Percentiles rank a stretch among this genome's conserved stretches.
Evolutionary conservation across 805 yeast species (phyloP).

Genomic region (Jamesozyma jinghongensis): DNA sequence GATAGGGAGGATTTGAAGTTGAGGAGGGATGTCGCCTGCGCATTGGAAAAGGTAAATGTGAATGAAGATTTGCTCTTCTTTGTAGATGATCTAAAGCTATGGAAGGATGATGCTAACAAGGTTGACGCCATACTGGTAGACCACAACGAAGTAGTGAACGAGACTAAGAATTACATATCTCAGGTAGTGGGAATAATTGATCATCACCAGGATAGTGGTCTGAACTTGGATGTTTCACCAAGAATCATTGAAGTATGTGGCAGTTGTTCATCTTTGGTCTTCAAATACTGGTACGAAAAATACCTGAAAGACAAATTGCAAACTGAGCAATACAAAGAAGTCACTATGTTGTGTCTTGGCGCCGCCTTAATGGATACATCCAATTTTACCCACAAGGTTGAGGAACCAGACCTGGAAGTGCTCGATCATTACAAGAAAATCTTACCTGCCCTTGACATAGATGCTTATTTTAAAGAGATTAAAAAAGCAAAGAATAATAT

Average conservation of each 20-base stretch:
- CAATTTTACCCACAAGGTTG: constrained; percentile 56
- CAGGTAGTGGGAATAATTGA: constrained; percentile 60
- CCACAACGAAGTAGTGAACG: constrained; percentile 63
- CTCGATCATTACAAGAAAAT: constrained; percentile 31
- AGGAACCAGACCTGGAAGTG: constrained; percentile 45
- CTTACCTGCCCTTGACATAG: constrained; percentile 11
- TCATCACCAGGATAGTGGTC: constrained; percentile 72
- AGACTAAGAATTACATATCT: constrained; percentile 23
- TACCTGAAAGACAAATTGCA: not conserved
- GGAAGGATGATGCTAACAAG: constrained; percentile 8
- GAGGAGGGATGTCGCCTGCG: constrained; percentile 59
- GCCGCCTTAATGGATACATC: constrained; percentile 74
- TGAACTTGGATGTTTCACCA: constrained; percentile 45
- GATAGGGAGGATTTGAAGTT: constrained; percentile 53
- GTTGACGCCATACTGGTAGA: constrained; percentile 62
- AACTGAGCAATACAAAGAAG: constrained; percentile 18
- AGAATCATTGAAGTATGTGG: constrained; percentile 56
- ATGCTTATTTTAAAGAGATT: constrained; percentile 29
- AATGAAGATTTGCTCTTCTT: constrained; percentile 45
- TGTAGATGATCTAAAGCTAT: constrained; percentile 50
- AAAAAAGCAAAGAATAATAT: constrained; percentile 52
- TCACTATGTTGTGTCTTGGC: constrained; percentile 44
- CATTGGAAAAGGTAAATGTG: constrained; percentile 42
- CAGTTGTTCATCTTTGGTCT: constrained; percentile 70
- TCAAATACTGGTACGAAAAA: constrained; percentile 44